Evolutionary conservation across 2,329 filamentous ascomycete genomes (phyloP), one percentile per base, ranked within the genome.

Genomic region (Cladophialophora immunda): DNA sequence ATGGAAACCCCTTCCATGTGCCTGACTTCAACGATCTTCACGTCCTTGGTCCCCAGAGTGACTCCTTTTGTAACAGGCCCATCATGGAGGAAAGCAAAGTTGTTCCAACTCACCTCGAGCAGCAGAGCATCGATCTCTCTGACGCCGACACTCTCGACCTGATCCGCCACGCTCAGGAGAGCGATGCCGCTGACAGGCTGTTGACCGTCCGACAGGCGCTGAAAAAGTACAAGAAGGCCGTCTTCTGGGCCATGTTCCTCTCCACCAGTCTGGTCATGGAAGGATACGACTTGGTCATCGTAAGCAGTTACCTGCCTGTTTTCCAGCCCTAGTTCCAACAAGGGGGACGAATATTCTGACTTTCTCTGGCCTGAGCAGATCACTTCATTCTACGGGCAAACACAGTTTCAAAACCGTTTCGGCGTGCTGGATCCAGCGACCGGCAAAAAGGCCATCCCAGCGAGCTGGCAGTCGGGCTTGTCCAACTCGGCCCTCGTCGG

Each of bases 401-500:
- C 74, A 3, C 69, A 67, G 0, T 77, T 77, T 65, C 71, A 75
- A n/a, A 53, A 72, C 34, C 74, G 73, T 55, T 78, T 73, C 25
- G 75, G 76, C 1, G 50, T 64, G 7, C 66, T 58, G 5, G 62
- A 66, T 1, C 22, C 60, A 11, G 52, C 9, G n/a, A 57, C 69
- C 15, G 75, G 75, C 0, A 69, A 69, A 62, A 74, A 73, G 64
- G 58, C 55, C 6, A 63, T 77, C 6, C 65, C 73, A 5, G 72
- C 75, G 1, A 64, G 69, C 11, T 77, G 76, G 76, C 76, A 78
- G 60, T 72, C 74, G 0, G 76, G 70, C 2, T 56, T 78, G 17
- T 68, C 68, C 25, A 75, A 76, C 58, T 72, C 71, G n/a, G 72
- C 72, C 3, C 63, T 68, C 45, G 70, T 73, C 22, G 75, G 75